A percentile compares a stretch with the other conserved stretches of the same genome.
Conservation (phyloP, 2,329 filamentous ascomycete species). For the Thielaviopsis musarum region DNA sequence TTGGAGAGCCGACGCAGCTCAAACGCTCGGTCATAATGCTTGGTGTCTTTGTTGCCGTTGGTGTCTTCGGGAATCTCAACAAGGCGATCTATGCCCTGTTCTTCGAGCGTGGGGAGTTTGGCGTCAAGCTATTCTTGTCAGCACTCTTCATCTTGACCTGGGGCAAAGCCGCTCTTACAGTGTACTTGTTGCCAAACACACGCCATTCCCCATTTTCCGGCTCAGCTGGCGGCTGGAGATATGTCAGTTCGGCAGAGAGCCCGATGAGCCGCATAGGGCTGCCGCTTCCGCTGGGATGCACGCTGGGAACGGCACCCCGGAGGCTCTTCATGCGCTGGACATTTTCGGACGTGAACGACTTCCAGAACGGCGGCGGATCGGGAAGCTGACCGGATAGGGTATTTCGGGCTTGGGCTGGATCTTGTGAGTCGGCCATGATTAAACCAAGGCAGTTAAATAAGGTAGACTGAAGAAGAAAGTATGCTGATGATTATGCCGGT, state of each 20-base stretch:
- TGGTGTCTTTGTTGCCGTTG: slow-evolving; percentile 29
- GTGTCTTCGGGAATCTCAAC: slow-evolving; percentile 23
- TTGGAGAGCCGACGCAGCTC: slow-evolving; percentile 66
- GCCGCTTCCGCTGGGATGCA: neutral
- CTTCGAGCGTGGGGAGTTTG: slow-evolving; percentile 47
- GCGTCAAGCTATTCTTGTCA: slow-evolving; percentile 32
- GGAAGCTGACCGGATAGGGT: slow-evolving; percentile 56
- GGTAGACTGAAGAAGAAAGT: neutral
- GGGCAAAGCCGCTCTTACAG: slow-evolving; percentile 18
- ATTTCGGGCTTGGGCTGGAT: slow-evolving; percentile 23
- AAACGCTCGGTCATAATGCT: slow-evolving; percentile 44
- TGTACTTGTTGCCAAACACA: slow-evolving; percentile 54
- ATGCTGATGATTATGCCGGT: neutral
- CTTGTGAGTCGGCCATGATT: slow-evolving; percentile 39
- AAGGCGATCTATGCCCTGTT: slow-evolving; percentile 55
- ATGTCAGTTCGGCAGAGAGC: slow-evolving; percentile 54
- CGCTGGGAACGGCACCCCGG: slow-evolving; percentile 18
- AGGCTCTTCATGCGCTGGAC: slow-evolving; percentile 35
- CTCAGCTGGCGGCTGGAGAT: slow-evolving; percentile 65
- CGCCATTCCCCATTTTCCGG: slow-evolving; percentile 55
- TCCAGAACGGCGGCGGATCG: slow-evolving; percentile 78
- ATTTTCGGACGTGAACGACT: slow-evolving; percentile 67
- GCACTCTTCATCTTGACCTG: neutral
- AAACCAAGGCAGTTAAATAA: neutral
- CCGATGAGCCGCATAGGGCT: slow-evolving; percentile 17